Conservation (phyloP, 108 stramenopile genomes). For the Skeletonema tropicum region DNA sequence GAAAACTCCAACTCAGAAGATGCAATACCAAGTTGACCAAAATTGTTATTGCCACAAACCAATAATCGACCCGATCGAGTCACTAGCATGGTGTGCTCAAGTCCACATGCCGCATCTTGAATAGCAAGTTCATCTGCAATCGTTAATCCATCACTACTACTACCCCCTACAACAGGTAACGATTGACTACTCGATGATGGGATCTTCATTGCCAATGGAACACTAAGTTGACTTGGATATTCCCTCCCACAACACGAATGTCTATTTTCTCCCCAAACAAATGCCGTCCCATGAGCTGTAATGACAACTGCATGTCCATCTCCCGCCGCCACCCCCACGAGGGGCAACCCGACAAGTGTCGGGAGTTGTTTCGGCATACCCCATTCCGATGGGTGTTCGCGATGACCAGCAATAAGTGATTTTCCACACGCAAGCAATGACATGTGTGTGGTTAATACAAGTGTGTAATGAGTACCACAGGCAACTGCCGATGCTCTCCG, state of each 20-base stretch:
- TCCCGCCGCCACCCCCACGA: slow-evolving; percentile 68
- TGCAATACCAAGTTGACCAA: slow-evolving; percentile 59
- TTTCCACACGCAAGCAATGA: slow-evolving; percentile 59
- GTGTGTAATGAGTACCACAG: slow-evolving; percentile 66
- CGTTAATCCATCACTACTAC: slow-evolving; percentile 1
- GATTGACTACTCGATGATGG: slow-evolving; percentile 13
- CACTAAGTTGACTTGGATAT: slow-evolving; percentile 51
- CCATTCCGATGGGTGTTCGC: slow-evolving; percentile 26
- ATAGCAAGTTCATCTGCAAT: slow-evolving; percentile 66
- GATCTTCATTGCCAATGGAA: slow-evolving; percentile 60
- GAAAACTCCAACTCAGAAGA: slow-evolving; percentile 10
- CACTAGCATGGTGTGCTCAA: slow-evolving; percentile 61
- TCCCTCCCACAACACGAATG: slow-evolving; percentile 67
- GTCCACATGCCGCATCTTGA: slow-evolving; percentile 71
- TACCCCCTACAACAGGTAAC: not conserved
- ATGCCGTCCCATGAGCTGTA: slow-evolving; percentile 74
- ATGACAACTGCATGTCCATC: slow-evolving; percentile 69
- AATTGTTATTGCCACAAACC: slow-evolving; percentile 66
- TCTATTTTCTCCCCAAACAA: slow-evolving; percentile 70
- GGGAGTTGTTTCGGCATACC: slow-evolving; percentile 52
- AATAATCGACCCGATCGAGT: slow-evolving; percentile 62
- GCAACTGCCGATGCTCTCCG: slow-evolving; percentile 55
- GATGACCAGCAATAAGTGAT: slow-evolving; percentile 50
- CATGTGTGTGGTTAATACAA: slow-evolving; percentile 76
- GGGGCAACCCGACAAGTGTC: slow-evolving; percentile 60